These are phyloP conservation scores for Penicillium soppii DNA, from an alignment of 495 filamentous ascomycete genomes.

Conservation along the genomic window DNA sequence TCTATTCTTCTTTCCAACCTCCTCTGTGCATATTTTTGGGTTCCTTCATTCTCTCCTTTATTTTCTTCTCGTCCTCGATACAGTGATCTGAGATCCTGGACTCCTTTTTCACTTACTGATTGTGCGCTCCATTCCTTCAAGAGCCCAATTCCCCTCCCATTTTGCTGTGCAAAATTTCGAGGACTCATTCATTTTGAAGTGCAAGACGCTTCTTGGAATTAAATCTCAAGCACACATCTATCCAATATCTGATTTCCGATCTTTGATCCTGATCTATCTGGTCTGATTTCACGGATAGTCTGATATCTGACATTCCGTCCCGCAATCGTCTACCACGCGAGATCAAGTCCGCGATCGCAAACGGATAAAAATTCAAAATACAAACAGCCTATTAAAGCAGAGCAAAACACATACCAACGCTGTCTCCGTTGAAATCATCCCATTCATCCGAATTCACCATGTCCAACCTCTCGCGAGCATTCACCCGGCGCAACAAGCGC, in stretches of 20 bases:
- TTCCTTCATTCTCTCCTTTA: constrained; percentile 30
- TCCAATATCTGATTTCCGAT: constrained; percentile 29
- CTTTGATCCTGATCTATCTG: constrained; percentile 25
- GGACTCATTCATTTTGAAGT: constrained; percentile 22
- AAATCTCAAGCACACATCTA: constrained; percentile 1
- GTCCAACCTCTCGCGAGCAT: constrained; percentile 61
- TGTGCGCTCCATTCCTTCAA: constrained; percentile 38
- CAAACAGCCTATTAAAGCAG: not conserved
- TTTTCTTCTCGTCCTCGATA: constrained; percentile 36
- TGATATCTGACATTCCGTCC: constrained; percentile 20
- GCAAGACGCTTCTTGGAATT: constrained; percentile 15
- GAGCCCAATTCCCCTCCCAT: constrained; percentile 14
- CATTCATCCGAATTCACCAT: constrained; percentile 26
- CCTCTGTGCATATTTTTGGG: constrained; percentile 13
- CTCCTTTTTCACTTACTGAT: constrained; percentile 39
- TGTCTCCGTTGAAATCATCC: not conserved
- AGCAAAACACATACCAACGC: too few relatives aligned
- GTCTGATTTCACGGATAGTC: not conserved
- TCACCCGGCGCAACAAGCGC: constrained; percentile 60
- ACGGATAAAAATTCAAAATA: constrained; percentile 12
- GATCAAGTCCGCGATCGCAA: constrained; percentile 8
- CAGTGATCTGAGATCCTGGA: constrained; percentile 43
- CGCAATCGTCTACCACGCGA: constrained; percentile 37
- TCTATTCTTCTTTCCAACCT: constrained; percentile 10
- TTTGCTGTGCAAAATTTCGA: constrained; percentile 31